Conservation (phyloP, 2,329 filamentous ascomycete species). For the Neophaeococcomyces mojaviensis region DNA sequence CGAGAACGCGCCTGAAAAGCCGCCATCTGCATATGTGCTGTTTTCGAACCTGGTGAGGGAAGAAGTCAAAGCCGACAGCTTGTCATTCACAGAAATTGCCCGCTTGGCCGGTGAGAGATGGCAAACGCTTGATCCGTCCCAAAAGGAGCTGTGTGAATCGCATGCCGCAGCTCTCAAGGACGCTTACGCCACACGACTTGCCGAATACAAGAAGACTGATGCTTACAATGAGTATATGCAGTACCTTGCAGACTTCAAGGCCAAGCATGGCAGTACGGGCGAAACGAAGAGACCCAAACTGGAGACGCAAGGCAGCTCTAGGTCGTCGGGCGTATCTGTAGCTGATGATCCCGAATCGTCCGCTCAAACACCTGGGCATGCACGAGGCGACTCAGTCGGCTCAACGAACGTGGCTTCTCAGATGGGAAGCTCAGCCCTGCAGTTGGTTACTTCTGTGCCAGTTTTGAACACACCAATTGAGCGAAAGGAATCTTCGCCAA, state of each 20-base stretch:
- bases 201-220: conserved; percentile 69
- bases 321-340: conserved; percentile 11
- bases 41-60: conserved; percentile 75
- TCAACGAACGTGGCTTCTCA: conserved; percentile 16
- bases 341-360: background rate
- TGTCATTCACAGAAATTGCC: conserved; percentile 77
- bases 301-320: conserved; percentile 30
- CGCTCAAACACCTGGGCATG: conserved; percentile 12
- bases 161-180: conserved; percentile 68
- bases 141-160: conserved; percentile 66
- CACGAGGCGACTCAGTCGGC: conserved; percentile 17
- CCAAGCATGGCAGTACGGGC: conserved; percentile 47
- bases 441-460: background rate
- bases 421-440: background rate
- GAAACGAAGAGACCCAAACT: conserved; percentile 39
- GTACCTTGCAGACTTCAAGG: conserved; percentile 72
- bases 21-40: conserved; percentile 75
- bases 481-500: background rate
- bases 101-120: conserved; percentile 76
- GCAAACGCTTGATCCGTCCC: conserved; percentile 60
- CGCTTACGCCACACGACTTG: conserved; percentile 64
- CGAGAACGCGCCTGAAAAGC: conserved; percentile 70
- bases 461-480: background rate
- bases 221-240: conserved; percentile 61
- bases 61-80: conserved; percentile 64